Evolutionary conservation across 768 basidiomycete genomes (phyloP).

Genomic region (Leccinum variicolor): DNA sequence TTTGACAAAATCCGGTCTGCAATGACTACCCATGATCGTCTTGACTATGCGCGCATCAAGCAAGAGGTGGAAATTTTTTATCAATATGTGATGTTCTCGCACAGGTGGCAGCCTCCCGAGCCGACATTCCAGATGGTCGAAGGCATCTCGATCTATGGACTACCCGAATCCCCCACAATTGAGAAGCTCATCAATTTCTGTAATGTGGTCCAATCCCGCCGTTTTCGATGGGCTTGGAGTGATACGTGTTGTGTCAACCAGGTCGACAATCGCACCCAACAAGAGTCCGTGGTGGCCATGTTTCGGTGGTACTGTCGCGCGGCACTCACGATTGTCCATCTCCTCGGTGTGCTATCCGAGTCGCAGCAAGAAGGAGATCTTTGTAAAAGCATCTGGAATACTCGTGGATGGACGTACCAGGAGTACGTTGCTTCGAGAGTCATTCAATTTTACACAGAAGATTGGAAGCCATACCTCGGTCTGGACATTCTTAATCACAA

Average conservation of each 20-base stretch:
- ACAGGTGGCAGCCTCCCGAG: not conserved
- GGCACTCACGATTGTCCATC: not conserved
- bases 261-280: not conserved
- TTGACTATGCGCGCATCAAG: not conserved
- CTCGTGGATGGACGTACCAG: not conserved
- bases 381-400: not conserved
- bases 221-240: not conserved
- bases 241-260: not conserved
- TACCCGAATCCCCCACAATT: not conserved
- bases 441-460: not conserved
- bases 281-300: not conserved
- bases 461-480: too few relatives aligned
- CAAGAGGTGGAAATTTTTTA: not conserved
- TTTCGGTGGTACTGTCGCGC: not conserved
- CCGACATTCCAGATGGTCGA: not conserved
- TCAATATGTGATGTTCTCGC: not conserved
- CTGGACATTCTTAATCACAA: too few relatives aligned
- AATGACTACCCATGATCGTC: not conserved
- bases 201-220: not conserved
- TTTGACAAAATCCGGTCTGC: not conserved
- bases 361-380: not conserved
- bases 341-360: not conserved
- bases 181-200: not conserved
- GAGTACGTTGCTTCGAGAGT: not conserved
- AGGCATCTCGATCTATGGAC: not conserved